phyloP scores from a whole-genome alignment of 1,139 yeast genomes.

The Lodderomyces parapsilosis region DNA sequence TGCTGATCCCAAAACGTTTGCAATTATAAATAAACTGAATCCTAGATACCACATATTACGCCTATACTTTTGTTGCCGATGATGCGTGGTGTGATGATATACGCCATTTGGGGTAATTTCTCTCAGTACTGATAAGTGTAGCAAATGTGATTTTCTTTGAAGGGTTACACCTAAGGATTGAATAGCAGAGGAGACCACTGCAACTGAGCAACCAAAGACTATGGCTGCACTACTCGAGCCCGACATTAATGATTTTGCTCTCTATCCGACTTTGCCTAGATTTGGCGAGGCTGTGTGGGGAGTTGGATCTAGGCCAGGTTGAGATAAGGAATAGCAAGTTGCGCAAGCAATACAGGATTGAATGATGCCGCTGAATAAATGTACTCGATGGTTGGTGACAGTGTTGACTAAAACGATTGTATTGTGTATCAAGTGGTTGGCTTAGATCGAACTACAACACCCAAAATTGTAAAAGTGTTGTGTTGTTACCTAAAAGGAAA shows the following conservation, averaged over 20 bases:
- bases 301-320: background rate
- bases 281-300: background rate
- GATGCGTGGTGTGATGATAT: background rate
- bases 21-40: constrained; percentile 62
- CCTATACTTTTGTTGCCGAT: constrained; percentile 31
- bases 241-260: constrained; percentile 6
- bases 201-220: constrained; percentile 66
- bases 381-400: too few relatives aligned
- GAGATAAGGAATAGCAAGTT: background rate
- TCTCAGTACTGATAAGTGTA: constrained; percentile 18
- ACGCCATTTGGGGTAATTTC: background rate
- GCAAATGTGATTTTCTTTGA: constrained; percentile 75
- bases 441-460: too few relatives aligned
- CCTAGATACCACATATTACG: constrained; percentile 78
- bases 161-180: constrained; percentile 83
- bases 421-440: too few relatives aligned
- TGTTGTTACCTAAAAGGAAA: too few relatives aligned
- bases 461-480: too few relatives aligned
- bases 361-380: too few relatives aligned
- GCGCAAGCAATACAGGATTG: background rate
- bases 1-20: constrained; percentile 78
- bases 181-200: constrained; percentile 73
- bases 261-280: background rate
- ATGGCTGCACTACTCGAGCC: constrained; percentile 23
- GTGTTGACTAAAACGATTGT: too few relatives aligned